Conservation (phyloP, 2,329 filamentous ascomycete species). For the Orbilia oligospora region DNA sequence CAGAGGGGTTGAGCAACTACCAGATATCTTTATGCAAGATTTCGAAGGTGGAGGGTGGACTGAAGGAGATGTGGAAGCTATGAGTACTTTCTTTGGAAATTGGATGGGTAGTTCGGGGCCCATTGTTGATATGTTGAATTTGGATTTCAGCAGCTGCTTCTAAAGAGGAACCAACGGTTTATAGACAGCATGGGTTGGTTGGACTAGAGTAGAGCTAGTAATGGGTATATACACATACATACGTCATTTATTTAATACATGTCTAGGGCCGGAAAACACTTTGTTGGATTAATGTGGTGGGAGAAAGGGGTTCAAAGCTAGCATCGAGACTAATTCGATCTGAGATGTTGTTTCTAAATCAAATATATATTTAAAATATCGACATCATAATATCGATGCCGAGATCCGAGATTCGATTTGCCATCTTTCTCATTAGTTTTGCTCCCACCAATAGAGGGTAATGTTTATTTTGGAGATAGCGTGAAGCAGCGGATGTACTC, state of each 20-base stretch:
- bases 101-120: conserved; percentile 60
- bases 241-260: neutral
- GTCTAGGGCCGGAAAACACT: neutral
- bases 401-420: neutral
- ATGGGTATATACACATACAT: neutral
- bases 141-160: conserved; percentile 59
- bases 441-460: neutral
- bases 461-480: no score
- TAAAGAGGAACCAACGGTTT: neutral
- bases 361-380: neutral
- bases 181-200: neutral
- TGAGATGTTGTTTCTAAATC: neutral
- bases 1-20: conserved; percentile 29
- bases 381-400: neutral
- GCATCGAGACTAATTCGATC: neutral
- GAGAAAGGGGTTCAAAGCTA: neutral
- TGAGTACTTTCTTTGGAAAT: conserved; percentile 60
- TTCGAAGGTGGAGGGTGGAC: conserved; percentile 54
- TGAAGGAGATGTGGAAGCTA: conserved; percentile 54
- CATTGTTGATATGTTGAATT: conserved; percentile 59
- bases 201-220: neutral
- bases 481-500: neutral
- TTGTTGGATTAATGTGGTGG: conserved; percentile 6
- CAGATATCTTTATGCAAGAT: conserved; percentile 60
- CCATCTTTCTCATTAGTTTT: neutral